Evolutionary conservation across 257 asterid genomes (phyloP).

Genomic region (Solanum rostratum): DNA sequence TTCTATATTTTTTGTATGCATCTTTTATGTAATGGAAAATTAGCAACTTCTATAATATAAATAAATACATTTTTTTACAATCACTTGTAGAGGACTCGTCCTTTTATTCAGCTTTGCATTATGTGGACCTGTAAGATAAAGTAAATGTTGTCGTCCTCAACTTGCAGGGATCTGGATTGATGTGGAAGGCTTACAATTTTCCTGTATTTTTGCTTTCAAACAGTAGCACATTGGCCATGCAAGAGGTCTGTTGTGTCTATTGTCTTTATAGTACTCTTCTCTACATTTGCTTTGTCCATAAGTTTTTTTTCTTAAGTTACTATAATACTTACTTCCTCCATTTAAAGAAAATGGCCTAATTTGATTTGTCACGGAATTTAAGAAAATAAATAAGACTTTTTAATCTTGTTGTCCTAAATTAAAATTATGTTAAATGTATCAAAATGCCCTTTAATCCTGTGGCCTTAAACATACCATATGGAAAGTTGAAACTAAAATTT

Average conservation of each 20-base stretch:
- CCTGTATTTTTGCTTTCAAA: constrained; percentile 86
- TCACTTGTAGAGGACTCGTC: not conserved
- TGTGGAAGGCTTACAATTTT: constrained; percentile 91
- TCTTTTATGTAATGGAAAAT: not conserved
- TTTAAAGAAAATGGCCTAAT: too few species aligned
- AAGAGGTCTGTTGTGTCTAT: constrained; percentile 38
- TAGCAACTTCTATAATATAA: not conserved
- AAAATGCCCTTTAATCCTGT: too few species aligned
- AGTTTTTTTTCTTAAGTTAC: not conserved
- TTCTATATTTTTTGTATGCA: not conserved
- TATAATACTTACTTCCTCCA: not conserved
- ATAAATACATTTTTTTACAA: not conserved
- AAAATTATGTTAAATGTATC: too few species aligned
- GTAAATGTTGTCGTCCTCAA: constrained; percentile 1
- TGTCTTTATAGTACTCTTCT: not conserved
- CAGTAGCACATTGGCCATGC: constrained; percentile 50
- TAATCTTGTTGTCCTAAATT: too few species aligned
- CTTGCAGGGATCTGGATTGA: constrained; percentile 92
- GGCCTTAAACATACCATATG: too few species aligned
- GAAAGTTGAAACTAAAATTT: too few species aligned
- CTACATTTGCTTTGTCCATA: not conserved
- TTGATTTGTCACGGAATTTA: too few species aligned
- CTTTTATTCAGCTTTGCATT: not conserved
- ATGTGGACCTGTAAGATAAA: not conserved
- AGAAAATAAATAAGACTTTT: too few species aligned